Conservation (phyloP, 768 basidiomycete genomes). For the Gautieria morchelliformis region DNA sequence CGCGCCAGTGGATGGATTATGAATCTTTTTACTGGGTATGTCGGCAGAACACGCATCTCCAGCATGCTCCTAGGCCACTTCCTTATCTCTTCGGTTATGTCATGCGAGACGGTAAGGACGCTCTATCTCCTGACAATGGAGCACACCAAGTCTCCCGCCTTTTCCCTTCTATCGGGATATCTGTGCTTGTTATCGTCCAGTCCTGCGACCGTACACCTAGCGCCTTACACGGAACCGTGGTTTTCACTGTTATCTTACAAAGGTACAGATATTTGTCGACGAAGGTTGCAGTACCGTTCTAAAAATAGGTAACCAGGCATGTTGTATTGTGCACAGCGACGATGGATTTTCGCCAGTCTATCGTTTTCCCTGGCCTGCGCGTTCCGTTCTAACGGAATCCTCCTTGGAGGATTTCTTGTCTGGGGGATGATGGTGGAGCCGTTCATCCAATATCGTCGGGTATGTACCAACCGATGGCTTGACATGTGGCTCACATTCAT, state of each 20-base stretch:
- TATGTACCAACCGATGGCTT: conserved; percentile 15
- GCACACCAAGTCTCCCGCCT: conserved; percentile 41
- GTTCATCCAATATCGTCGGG: conserved; percentile 29
- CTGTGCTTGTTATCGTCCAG: conserved; percentile 77
- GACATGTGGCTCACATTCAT: conserved; percentile 9
- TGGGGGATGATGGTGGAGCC: conserved; percentile 64
- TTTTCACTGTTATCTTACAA: conserved; percentile 74
- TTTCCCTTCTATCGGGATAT: conserved; percentile 52
- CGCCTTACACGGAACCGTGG: conserved; percentile 78
- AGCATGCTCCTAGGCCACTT: conserved; percentile 10
- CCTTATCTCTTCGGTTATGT: conserved; percentile 30
- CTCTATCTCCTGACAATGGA: conserved; percentile 52
- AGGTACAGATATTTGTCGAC: conserved; percentile 31
- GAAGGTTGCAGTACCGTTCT: background rate
- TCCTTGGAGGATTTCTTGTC: conserved; percentile 66
- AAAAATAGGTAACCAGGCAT: conserved; percentile 36
- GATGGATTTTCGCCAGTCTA: conserved; percentile 48
- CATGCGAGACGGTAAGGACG: conserved; percentile 27
- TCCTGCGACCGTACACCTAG: conserved; percentile 60
- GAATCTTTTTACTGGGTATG: background rate
- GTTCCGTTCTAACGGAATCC: conserved; percentile 72
- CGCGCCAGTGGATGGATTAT: conserved; percentile 23
- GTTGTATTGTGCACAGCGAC: conserved; percentile 38
- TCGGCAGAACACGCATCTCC: background rate
- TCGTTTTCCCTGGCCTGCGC: conserved; percentile 52